phyloP scores from a whole-genome alignment of 306 rosid genomes.

The Cucurbita pepo region DNA sequence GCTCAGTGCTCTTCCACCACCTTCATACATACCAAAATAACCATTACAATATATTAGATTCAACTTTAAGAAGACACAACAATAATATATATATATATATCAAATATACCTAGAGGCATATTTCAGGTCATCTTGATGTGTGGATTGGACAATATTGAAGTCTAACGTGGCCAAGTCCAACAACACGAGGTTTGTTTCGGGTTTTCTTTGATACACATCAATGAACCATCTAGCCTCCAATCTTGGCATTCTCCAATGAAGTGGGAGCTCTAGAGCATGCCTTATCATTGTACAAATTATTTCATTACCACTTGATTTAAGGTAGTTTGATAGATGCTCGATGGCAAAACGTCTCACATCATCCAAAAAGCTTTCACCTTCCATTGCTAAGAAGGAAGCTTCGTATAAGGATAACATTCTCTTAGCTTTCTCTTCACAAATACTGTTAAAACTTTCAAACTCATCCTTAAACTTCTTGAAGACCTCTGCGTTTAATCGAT shows the following conservation, averaged over 20 bases:
- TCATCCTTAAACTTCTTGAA: conserved; percentile 11
- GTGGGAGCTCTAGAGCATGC: conserved; percentile 23
- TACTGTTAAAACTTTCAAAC: not conserved
- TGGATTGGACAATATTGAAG: not conserved
- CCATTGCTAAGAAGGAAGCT: conserved; percentile 12
- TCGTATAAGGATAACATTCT: conserved; percentile 19
- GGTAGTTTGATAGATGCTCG: not conserved
- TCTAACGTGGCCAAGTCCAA: not conserved
- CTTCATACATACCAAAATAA: not conserved
- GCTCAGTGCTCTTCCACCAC: conserved; percentile 3
- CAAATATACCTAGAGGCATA: too few species aligned
- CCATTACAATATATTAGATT: not conserved
- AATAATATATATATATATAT: too few species aligned
- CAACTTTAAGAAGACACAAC: not conserved
- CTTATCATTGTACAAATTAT: not conserved
- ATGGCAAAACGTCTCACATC: conserved; percentile 10
- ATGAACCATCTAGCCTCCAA: conserved; percentile 16
- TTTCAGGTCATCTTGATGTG: not conserved
- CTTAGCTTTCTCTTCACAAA: not conserved
- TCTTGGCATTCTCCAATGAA: conserved; percentile 22
- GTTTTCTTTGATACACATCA: conserved; percentile 2
- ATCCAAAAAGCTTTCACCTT: conserved; percentile 16
- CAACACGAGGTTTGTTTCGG: not conserved
- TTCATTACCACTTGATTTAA: not conserved
- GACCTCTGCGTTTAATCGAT: not conserved